phyloP scores from a whole-genome alignment of 202 grass and related monocot species.

The Sporobolus alterniflorus region DNA sequence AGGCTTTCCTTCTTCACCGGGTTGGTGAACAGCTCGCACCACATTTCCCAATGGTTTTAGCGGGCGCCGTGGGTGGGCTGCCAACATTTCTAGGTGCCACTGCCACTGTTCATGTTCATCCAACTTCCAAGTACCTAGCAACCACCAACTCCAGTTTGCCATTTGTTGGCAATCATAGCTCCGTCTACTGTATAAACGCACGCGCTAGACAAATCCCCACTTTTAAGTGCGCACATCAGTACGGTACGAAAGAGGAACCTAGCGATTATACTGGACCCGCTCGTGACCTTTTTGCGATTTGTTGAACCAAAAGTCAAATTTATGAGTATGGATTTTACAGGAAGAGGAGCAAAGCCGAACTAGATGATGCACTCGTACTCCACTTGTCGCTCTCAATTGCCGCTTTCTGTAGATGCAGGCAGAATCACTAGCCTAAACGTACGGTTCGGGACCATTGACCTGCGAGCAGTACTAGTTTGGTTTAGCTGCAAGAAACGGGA shows the following conservation, averaged over 20 bases:
- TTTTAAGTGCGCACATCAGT: neutral
- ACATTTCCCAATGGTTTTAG: slow-evolving; percentile 42
- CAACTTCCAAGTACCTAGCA: neutral
- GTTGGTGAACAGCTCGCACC: neutral
- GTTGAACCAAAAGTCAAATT: neutral
- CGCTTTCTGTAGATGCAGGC: neutral
- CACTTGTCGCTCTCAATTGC: neutral
- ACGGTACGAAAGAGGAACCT: neutral
- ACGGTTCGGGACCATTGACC: neutral
- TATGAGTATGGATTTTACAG: neutral
- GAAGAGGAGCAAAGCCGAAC: neutral
- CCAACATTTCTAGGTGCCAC: neutral
- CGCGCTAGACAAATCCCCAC: slow-evolving; percentile 14
- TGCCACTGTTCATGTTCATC: too few relatives aligned
- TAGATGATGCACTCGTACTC: neutral
- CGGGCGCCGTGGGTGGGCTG: too few relatives aligned
- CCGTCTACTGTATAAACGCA: slow-evolving; percentile 38
- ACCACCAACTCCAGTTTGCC: neutral
- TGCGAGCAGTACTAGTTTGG: neutral
- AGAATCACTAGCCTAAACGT: neutral
- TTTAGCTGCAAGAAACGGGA: neutral
- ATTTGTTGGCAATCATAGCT: slow-evolving; percentile 17
- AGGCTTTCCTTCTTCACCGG: neutral
- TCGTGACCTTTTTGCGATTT: slow-evolving; percentile 19
- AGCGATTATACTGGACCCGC: slow-evolving; percentile 20